Evolutionary conservation across 176 grass and related monocot species (phyloP).

Genomic region (Pharus latifolius): DNA sequence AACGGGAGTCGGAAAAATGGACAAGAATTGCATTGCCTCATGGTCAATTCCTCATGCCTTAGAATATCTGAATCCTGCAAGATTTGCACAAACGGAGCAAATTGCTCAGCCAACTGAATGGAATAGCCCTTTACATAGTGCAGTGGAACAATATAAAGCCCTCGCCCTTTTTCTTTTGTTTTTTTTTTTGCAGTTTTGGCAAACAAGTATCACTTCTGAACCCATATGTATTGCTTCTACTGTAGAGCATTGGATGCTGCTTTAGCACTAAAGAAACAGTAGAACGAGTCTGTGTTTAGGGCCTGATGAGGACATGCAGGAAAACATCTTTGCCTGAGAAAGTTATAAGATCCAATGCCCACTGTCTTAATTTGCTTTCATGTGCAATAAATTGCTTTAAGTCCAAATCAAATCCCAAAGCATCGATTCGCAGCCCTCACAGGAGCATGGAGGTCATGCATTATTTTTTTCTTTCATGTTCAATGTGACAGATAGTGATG

Average conservation of each 20-base stretch:
- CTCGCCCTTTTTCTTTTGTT: background rate
- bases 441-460: constrained; percentile 8
- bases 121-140: constrained; percentile 18
- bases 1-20: background rate
- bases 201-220: background rate
- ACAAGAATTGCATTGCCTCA: background rate
- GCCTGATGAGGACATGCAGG: background rate
- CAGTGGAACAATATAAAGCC: constrained; percentile 20
- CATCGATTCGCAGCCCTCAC: constrained; percentile 30
- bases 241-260: constrained; percentile 40
- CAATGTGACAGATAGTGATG: constrained; percentile 4
- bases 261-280: background rate
- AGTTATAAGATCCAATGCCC: constrained; percentile 36
- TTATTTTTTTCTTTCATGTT: constrained; percentile 3
- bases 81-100: constrained; percentile 2
- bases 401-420: constrained; percentile 43
- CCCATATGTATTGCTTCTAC: constrained; percentile 3
- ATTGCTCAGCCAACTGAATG: constrained; percentile 17
- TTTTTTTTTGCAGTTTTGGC: constrained; percentile 26
- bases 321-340: background rate
- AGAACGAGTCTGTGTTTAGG: background rate
- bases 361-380: constrained; percentile 44
- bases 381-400: constrained; percentile 11
- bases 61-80: constrained; percentile 27
- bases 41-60: background rate